Percentiles rank a stretch among this genome's conserved stretches.
Conservation (phyloP, 441 rosid genomes). For the Flueggea neowawraea region DNA sequence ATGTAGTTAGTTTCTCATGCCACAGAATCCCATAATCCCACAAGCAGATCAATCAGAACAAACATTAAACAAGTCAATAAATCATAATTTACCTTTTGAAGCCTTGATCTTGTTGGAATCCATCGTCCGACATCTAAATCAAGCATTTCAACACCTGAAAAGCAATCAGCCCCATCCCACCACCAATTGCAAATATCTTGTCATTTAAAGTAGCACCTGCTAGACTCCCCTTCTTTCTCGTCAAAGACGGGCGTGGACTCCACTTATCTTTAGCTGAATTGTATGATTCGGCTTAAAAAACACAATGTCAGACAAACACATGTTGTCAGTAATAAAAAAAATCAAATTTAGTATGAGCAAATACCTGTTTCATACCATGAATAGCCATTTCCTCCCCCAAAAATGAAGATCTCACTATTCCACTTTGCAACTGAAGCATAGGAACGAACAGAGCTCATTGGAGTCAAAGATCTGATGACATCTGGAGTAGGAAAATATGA, state of each 20-base stretch:
- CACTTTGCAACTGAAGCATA: constrained; percentile 62
- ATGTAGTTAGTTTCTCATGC: too few relatives aligned
- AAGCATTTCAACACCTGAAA: constrained; percentile 92
- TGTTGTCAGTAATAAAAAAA: background rate
- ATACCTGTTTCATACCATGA: constrained; percentile 81
- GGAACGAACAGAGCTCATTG: constrained; percentile 67
- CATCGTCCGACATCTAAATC: constrained; percentile 81
- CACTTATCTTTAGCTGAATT: constrained; percentile 51
- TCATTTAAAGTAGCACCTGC: constrained; percentile 62
- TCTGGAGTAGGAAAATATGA: constrained; percentile 66
- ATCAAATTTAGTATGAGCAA: constrained; percentile 14
- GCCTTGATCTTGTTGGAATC: constrained; percentile 75
- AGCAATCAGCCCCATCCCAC: constrained; percentile 63
- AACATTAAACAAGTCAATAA: constrained; percentile 3
- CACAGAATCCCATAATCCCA: background rate
- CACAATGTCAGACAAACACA: constrained; percentile 8
- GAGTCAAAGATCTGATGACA: constrained; percentile 49
- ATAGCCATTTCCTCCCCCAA: constrained; percentile 76
- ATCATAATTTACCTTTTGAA: constrained; percentile 46
- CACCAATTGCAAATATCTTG: constrained; percentile 82
- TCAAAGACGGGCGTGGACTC: constrained; percentile 60
- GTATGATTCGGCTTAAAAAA: constrained; percentile 73
- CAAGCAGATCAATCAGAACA: constrained; percentile 2
- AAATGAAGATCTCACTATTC: constrained; percentile 53
- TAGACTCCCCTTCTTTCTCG: constrained; percentile 58